Percentiles rank a stretch among this genome's conserved stretches.
phyloP scores from a whole-genome alignment of 768 basidiomycete genomes.

The Boletus patriciae region DNA sequence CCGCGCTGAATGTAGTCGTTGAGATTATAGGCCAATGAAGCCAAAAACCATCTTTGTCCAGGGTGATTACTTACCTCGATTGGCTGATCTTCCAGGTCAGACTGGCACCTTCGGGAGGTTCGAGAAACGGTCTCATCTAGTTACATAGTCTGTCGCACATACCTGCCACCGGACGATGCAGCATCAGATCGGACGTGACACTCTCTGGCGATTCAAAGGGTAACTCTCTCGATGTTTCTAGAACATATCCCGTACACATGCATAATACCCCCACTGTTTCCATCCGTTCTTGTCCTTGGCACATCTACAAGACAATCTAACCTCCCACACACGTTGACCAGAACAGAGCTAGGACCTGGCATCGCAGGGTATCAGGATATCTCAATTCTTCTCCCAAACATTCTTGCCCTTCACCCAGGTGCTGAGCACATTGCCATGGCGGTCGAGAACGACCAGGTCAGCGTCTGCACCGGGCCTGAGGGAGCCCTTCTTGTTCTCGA shows the following conservation, averaged over 20 bases:
- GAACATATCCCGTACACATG: background rate
- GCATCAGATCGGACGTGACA: background rate
- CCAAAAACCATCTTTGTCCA: no score
- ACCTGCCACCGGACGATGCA: background rate
- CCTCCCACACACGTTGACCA: background rate
- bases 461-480: constrained; percentile 82
- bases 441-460: constrained; percentile 76
- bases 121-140: background rate
- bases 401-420: constrained; percentile 79
- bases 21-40: no score
- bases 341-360: background rate
- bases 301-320: background rate
- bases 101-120: background rate
- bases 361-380: background rate
- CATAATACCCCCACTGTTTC: background rate
- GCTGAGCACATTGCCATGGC: constrained; percentile 60
- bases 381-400: constrained; percentile 53
- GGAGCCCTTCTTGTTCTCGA: constrained; percentile 78
- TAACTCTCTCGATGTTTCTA: background rate
- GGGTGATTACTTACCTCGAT: no score
- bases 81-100: background rate
- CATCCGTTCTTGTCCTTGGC: background rate
- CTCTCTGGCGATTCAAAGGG: background rate
- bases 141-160: background rate
- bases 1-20: constrained; percentile 16